Conservation (phyloP, 2,329 filamentous ascomycete species). For the Cytospora leucostoma region DNA sequence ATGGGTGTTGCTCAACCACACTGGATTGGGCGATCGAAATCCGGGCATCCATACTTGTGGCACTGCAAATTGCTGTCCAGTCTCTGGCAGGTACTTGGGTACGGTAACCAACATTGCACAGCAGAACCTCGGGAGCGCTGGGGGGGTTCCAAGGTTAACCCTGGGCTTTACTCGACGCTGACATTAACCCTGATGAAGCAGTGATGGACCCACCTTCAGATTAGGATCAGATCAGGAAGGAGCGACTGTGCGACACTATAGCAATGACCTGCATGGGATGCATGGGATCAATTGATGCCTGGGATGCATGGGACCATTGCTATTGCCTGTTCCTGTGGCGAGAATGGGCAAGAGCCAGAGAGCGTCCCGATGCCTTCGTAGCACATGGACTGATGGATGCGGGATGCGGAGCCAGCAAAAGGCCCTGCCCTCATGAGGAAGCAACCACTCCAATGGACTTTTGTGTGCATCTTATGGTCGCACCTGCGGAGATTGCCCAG, state of each 20-base stretch:
- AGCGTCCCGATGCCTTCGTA: not conserved
- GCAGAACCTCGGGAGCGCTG: too few species aligned
- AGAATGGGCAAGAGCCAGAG: not conserved
- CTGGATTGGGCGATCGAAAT: too few species aligned
- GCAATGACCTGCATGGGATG: not conserved
- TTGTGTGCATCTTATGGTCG: not conserved
- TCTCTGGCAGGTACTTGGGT: too few species aligned
- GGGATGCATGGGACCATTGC: not conserved
- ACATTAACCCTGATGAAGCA: too few species aligned
- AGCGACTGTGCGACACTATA: not conserved
- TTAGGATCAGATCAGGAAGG: not conserved
- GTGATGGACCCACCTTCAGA: too few species aligned
- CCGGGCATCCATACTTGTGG: too few species aligned
- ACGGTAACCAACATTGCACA: too few species aligned
- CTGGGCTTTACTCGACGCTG: too few species aligned
- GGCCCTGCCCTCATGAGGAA: not conserved
- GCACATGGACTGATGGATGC: not conserved
- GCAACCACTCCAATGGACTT: not conserved
- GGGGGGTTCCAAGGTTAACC: too few species aligned
- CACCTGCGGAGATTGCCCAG: conserved; percentile 12
- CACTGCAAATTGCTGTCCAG: too few species aligned
- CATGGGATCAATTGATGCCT: too few species aligned
- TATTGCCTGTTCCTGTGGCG: not conserved
- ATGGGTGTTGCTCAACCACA: too few species aligned
- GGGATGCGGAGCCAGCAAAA: not conserved